Base-by-base conservation (phyloP, 108 stramenopile species). In the Epithemia pelagica region DNA sequence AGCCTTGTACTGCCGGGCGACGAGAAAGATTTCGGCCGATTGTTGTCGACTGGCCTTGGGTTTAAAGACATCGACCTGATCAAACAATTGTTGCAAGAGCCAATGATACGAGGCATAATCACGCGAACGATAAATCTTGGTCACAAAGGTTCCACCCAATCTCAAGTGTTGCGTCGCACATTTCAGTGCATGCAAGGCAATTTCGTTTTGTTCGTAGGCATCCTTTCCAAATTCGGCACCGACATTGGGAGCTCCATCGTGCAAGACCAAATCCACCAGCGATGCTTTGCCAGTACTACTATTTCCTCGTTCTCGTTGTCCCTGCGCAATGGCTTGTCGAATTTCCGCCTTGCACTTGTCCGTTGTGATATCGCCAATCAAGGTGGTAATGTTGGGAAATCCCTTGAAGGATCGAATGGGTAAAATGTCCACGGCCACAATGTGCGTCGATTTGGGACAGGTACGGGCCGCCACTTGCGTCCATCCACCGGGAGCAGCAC, bases 401-500 rank as follows among this genome's bases (percentile, higher is more conserved):
- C 64, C 54, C 0, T 65, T 56, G 29, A 91, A 67, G 18, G 87
- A 70, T 28, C 96, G 92, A 59, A 99, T 98, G 57, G 99, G 97
- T 0, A 97, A 68, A 64, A 99, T 87, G 78, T 99, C 99, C 8
- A 99, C 96, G 22, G 96, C 97, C 22, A 99, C 74, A 56, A 99
- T 94, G 51, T 90, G 82, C 31, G 55, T 52, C 0, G 62, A 61
- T 8, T 67, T 51, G 0, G 62, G 54, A 30, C 74, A 73, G 62
- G 78, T 67, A 37, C 97, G 88, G 2, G 82, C 69, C 29, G 91
- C 91, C 10, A 99, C 95, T 78, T 99, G 99, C 26, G 95, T 89
- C 99, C 99, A 99, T 30, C 99, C 99, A 25, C 99, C 99, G 28
- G 99, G 99, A 25, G 99, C 99, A 22, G 97, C 99, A 78, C 99